Percentiles rank a stretch among this genome's conserved stretches.
phyloP scores from a whole-genome alignment of 345 rosid species.

The Passiflora organensis region DNA sequence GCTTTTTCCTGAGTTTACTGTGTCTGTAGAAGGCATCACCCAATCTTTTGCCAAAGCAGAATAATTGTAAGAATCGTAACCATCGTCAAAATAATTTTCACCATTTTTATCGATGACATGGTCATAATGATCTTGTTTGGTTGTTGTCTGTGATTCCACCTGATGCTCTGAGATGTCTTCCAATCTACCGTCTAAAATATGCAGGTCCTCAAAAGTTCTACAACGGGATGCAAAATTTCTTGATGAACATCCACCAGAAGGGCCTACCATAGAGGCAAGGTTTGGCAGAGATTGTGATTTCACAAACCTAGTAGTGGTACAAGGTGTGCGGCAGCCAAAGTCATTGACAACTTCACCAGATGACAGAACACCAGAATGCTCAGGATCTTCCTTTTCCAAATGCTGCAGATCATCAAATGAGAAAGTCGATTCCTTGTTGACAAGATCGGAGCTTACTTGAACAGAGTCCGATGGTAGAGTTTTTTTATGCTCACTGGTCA shows the following conservation, averaged over 20 bases:
- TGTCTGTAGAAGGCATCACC: conserved; percentile 60
- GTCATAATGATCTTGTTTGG: conserved; percentile 31
- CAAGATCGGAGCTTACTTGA: conserved; percentile 37
- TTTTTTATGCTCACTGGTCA: conserved; percentile 25
- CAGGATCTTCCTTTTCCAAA: conserved; percentile 45
- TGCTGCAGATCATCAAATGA: conserved; percentile 52
- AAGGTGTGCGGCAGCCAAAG: conserved; percentile 36
- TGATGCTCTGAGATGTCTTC: conserved; percentile 37
- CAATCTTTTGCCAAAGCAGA: conserved; percentile 60
- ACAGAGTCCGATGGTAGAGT: conserved; percentile 36
- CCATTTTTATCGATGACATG: conserved; percentile 19
- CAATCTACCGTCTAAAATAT: conserved; percentile 27
- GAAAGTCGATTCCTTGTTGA: conserved; percentile 45
- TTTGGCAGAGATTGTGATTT: conserved; percentile 61
- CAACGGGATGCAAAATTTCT: conserved; percentile 32
- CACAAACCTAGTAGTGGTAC: conserved; percentile 28
- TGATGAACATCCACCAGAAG: conserved; percentile 30
- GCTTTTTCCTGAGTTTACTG: conserved; percentile 27
- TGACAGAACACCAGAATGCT: conserved; percentile 32
- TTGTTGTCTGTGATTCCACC: conserved; percentile 22
- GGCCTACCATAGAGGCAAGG: conserved; percentile 23
- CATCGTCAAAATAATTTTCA: conserved; percentile 41
- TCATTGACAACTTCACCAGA: conserved; percentile 40
- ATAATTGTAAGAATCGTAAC: conserved; percentile 46
- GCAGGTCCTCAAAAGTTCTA: conserved; percentile 62